phyloP scores from a whole-genome alignment of 805 yeast genomes.

The Schwanniomyces pseudopolymorphus region DNA sequence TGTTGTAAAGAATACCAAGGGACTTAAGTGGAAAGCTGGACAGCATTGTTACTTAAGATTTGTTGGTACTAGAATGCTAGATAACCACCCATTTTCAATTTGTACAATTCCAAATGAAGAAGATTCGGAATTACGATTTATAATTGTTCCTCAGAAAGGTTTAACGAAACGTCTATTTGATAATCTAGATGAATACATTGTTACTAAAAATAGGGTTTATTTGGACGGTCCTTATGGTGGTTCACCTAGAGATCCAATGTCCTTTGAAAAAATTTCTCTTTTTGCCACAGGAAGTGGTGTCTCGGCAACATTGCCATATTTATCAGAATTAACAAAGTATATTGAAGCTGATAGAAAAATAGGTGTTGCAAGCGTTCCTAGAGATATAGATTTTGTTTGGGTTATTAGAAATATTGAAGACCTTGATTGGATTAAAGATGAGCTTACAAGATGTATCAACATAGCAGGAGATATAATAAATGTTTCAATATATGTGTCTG shows the following conservation, averaged over 20 bases:
- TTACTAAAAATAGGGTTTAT: slow-evolving; percentile 30
- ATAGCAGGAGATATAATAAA: slow-evolving; percentile 26
- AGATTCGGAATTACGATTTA: slow-evolving; percentile 36
- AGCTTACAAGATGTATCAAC: slow-evolving; percentile 26
- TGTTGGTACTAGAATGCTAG: slow-evolving; percentile 42
- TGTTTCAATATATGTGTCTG: slow-evolving; percentile 23
- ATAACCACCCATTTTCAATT: slow-evolving; percentile 59
- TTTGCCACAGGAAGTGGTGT: slow-evolving; percentile 54
- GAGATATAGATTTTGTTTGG: slow-evolving; percentile 45
- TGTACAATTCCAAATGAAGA: slow-evolving; percentile 28
- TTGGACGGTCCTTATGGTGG: slow-evolving; percentile 65
- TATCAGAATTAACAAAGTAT: slow-evolving; percentile 23
- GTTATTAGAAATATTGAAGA: slow-evolving; percentile 31
- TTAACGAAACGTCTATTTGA: slow-evolving; percentile 38
- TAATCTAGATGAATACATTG: slow-evolving; percentile 26
- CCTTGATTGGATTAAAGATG: slow-evolving; percentile 40
- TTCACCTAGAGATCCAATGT: slow-evolving; percentile 39
- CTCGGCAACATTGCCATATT: slow-evolving; percentile 48
- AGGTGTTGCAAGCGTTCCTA: slow-evolving; percentile 15
- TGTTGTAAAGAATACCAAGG: slow-evolving; percentile 32
- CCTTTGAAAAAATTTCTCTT: slow-evolving; percentile 45
- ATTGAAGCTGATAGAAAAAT: slow-evolving; percentile 7
- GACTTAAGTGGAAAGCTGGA: slow-evolving; percentile 50
- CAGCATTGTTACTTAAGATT: slow-evolving; percentile 55
- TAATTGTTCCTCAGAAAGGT: slow-evolving; percentile 48